phyloP scores from a whole-genome alignment of 2,329 filamentous ascomycete genomes.

The Pseudocercospora fuligena region DNA sequence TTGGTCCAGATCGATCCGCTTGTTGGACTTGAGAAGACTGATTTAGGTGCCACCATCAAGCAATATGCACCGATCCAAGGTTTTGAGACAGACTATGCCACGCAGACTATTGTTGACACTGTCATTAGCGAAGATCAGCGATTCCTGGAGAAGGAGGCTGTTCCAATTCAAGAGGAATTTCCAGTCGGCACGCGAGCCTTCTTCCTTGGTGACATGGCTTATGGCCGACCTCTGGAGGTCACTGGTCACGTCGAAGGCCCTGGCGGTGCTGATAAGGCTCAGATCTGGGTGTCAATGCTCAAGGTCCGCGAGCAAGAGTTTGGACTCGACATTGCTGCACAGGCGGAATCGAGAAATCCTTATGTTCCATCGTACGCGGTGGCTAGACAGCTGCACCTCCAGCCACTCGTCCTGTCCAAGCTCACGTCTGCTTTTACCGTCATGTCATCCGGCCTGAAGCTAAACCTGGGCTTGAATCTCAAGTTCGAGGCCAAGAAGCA shows the following conservation, averaged over 20 bases:
- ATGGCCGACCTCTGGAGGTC: constrained; percentile 87
- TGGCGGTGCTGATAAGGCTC: constrained; percentile 71
- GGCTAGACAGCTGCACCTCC: constrained; percentile 78
- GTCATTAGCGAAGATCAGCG: constrained; percentile 90
- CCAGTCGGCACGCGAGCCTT: constrained; percentile 82
- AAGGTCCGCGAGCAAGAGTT: constrained; percentile 81
- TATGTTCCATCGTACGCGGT: constrained; percentile 91
- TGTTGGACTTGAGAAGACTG: constrained; percentile 86
- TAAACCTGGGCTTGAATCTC: constrained; percentile 92
- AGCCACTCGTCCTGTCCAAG: constrained; percentile 89
- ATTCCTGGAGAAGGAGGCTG: constrained; percentile 86
- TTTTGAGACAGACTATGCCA: constrained; percentile 86
- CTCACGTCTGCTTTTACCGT: constrained; percentile 94
- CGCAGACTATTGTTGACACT: constrained; percentile 86
- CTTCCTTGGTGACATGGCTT: constrained; percentile 92
- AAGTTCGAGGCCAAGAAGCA: constrained; percentile 96
- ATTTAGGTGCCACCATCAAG: constrained; percentile 88
- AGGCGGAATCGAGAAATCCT: constrained; percentile 70
- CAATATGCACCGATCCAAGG: constrained; percentile 87
- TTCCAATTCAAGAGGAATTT: constrained; percentile 91
- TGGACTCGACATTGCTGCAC: constrained; percentile 71
- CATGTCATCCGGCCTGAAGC: constrained; percentile 75
- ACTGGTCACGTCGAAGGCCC: constrained; percentile 65
- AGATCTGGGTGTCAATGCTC: constrained; percentile 75
- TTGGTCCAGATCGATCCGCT: constrained; percentile 92